Conservation (phyloP, 495 filamentous ascomycete species). For the Podospora sp. region DNA sequence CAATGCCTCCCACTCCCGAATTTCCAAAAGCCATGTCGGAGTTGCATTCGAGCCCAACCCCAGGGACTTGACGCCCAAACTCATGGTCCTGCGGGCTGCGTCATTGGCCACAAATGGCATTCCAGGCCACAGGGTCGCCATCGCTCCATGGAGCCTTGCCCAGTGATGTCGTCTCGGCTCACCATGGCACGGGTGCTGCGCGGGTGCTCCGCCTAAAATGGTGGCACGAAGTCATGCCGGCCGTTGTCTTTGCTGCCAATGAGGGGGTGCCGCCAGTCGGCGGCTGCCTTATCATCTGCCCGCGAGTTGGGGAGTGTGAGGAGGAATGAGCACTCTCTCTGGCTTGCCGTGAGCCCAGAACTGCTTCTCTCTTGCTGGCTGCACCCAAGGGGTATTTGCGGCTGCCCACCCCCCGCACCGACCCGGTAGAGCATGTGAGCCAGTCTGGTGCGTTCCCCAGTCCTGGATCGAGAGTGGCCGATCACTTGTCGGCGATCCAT, state of each 20-base stretch:
- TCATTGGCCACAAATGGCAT: conserved; percentile 9
- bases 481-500: conserved; percentile 7
- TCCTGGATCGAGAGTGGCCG: background rate
- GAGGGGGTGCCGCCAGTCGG: conserved; percentile 7
- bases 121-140: background rate
- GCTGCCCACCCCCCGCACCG: background rate
- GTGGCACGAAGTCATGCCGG: conserved; percentile 17
- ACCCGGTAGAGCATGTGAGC: conserved; percentile 1
- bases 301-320: background rate
- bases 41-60: conserved; percentile 6
- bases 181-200: conserved; percentile 7
- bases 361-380: background rate
- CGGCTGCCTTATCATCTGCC: conserved; percentile 17
- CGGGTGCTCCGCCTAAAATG: conserved; percentile 17
- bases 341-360: conserved; percentile 1
- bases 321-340: background rate
- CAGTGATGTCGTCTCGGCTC: background rate
- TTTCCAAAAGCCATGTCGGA: conserved; percentile 5
- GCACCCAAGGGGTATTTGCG: background rate
- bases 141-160: background rate
- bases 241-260: conserved; percentile 5
- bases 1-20: background rate
- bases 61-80: conserved; percentile 1
- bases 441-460: background rate
- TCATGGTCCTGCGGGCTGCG: background rate